Evolutionary conservation across 306 rosid genomes (phyloP).

Genomic region (Castanospermum australe): DNA sequence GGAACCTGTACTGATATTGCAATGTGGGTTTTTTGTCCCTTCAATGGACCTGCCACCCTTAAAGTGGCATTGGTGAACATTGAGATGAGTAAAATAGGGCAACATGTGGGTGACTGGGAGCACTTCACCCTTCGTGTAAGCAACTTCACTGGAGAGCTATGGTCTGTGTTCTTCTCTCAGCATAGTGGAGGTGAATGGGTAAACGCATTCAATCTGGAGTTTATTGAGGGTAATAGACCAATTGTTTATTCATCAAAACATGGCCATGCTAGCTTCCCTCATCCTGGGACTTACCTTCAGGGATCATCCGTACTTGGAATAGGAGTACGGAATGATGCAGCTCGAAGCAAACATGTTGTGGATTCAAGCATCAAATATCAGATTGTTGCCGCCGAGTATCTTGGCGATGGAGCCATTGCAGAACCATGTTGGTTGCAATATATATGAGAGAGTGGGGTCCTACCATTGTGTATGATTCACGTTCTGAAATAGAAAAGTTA

Average conservation of each 20-base stretch:
- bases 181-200: slow-evolving; percentile 95
- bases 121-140: slow-evolving; percentile 90
- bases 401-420: slow-evolving; percentile 57
- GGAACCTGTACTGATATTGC: slow-evolving; percentile 86
- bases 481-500: slow-evolving; percentile 70
- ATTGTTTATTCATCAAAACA: slow-evolving; percentile 82
- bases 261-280: slow-evolving; percentile 93
- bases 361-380: slow-evolving; percentile 73
- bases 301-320: slow-evolving; percentile 77
- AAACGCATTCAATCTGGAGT: slow-evolving; percentile 69
- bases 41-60: slow-evolving; percentile 83
- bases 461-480: slow-evolving; percentile 59
- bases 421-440: slow-evolving; percentile 97
- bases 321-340: slow-evolving; percentile 78
- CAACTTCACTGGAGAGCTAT: slow-evolving; percentile 87
- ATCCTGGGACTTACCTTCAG: slow-evolving; percentile 78
- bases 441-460: slow-evolving; percentile 99
- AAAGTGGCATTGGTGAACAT: slow-evolving; percentile 65
- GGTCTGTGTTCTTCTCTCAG: slow-evolving; percentile 80
- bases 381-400: slow-evolving; percentile 87
- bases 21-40: slow-evolving; percentile 96
- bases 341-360: slow-evolving; percentile 57
- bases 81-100: slow-evolving; percentile 71
- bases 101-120: slow-evolving; percentile 97
- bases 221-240: slow-evolving; percentile 65